Evolutionary conservation across 1,284 basidiomycete genomes (phyloP).

Genomic region (Cutaneotrichosporon daszewskae): DNA sequence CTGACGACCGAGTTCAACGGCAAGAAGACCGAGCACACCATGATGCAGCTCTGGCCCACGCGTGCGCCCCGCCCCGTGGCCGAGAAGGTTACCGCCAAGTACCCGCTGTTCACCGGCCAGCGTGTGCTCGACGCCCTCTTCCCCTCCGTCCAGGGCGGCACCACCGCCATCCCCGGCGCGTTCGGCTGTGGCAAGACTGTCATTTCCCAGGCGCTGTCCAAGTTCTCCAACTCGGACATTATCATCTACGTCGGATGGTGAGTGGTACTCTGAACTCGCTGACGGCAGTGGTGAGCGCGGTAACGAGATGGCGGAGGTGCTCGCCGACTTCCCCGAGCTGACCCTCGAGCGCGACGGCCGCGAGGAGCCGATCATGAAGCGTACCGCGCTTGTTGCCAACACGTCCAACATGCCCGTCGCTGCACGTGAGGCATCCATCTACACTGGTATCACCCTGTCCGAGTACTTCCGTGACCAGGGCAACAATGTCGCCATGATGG

Average conservation of each 20-base stretch:
- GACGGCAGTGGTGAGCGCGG: conserved; percentile 17
- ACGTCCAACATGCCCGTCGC: conserved; percentile 99
- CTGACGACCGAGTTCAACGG: conserved; percentile 98
- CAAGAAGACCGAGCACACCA: conserved; percentile 84
- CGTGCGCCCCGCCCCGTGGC: conserved; percentile 92
- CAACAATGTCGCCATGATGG: conserved; percentile 99
- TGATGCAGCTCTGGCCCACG: conserved; percentile 99
- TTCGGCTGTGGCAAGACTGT: conserved; percentile 98
- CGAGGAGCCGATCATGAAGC: conserved; percentile 99
- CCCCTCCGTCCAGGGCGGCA: conserved; percentile 98
- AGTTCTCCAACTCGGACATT: conserved; percentile 99
- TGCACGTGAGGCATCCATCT: conserved; percentile 98
- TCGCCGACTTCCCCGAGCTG: conserved; percentile 94
- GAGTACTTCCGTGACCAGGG: conserved; percentile 99
- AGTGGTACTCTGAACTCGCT: conserved; percentile 33
- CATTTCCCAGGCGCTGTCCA: conserved; percentile 92
- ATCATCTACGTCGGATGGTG: conserved; percentile 98
- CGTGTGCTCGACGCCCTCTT: conserved; percentile 96
- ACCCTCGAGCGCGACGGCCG: conserved; percentile 83
- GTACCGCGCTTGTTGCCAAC: conserved; percentile 97
- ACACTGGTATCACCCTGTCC: conserved; percentile 98
- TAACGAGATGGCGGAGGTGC: conserved; percentile 87
- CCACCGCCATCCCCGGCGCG: conserved; percentile 97
- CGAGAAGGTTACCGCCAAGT: conserved; percentile 89
- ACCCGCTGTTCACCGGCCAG: conserved; percentile 92